Evolutionary conservation across 139 green algal genomes (phyloP), one percentile per base, ranked within the genome.

Genomic region (Trebouxia sp.): DNA sequence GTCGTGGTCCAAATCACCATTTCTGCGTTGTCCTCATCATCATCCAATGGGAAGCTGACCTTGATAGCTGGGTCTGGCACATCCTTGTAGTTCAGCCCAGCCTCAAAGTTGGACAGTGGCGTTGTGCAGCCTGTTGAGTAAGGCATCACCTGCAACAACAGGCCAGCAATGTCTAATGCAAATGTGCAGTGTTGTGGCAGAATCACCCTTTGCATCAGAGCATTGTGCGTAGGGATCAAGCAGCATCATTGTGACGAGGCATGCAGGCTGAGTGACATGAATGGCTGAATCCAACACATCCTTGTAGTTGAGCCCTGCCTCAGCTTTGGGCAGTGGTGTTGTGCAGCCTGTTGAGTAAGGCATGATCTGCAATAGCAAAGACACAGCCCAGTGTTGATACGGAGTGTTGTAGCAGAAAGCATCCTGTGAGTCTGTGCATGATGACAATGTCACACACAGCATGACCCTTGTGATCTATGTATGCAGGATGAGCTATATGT

Each of bases 261-360:
- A 72, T 72, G 58, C n/a, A n/a, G n/a, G n/a, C n/a, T n/a, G n/a
- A n/a, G n/a, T 85, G 38, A 95, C 89, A 84, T 93, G 90, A 41
- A 96, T 84, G 17, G 92, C 91, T 22, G 92, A 91, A 80, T 95
- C 87, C 12, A 80, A 87, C 37, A 94, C 86, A 78, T 94, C 93
- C 88, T 99, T 99, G 92, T 99, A 99, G 89, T 98, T 99, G 77
- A 97, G 92, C 3, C 95, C 95, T 0, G 96, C 95, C 89, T 99
- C 97, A 85, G 99, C 99, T 87, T 99, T 99, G 82, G 93, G 97
- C 30, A 99, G 88, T 12, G 94, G 87, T 1, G 97, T 99, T 85
- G 86, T 89, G 84, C 93, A 97, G 38, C 89, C 94, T 1, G 96
- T 99, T 51, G 93, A 98, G 87, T 98, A 99, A 65, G 97, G 97